These are phyloP conservation scores for Pugionium dolabratum DNA, from an alignment of 345 rosid genomes.

Conservation along the genomic window DNA sequence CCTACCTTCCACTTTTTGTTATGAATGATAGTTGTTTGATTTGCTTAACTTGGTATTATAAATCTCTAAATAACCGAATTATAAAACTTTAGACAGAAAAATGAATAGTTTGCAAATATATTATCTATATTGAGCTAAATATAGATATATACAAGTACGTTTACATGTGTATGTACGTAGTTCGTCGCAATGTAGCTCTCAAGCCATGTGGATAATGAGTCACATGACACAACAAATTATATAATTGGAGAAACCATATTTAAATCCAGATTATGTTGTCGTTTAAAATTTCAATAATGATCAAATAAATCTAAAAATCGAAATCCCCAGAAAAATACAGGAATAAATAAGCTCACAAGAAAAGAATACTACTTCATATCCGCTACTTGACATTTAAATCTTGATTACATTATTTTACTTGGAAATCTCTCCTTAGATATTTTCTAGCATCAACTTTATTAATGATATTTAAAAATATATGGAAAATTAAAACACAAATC, in stretches of 20 bases:
- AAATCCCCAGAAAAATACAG: no score
- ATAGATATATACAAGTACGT: background rate
- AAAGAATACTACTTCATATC: background rate
- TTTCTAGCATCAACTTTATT: background rate
- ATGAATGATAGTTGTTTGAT: no score
- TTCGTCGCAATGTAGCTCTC: constrained; percentile 21
- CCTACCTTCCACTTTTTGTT: no score
- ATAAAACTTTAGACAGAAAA: no score
- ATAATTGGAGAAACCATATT: background rate
- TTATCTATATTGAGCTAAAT: no score
- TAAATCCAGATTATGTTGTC: background rate
- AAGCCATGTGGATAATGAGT: constrained; percentile 35
- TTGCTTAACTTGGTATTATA: no score
- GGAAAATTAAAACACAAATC: background rate
- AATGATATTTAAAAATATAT: background rate
- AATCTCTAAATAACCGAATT: no score
- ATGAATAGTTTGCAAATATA: no score
- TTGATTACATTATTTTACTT: background rate
- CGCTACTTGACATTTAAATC: background rate
- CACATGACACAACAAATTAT: constrained; percentile 9
- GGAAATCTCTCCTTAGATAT: background rate
- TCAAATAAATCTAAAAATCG: background rate
- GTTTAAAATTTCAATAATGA: background rate
- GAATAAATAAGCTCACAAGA: no score
- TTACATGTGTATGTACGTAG: constrained; percentile 19